Percentiles rank a stretch among this genome's conserved stretches.
Conservation (phyloP, 1,284 basidiomycete genomes). For the Violaceomyces palustris region DNA sequence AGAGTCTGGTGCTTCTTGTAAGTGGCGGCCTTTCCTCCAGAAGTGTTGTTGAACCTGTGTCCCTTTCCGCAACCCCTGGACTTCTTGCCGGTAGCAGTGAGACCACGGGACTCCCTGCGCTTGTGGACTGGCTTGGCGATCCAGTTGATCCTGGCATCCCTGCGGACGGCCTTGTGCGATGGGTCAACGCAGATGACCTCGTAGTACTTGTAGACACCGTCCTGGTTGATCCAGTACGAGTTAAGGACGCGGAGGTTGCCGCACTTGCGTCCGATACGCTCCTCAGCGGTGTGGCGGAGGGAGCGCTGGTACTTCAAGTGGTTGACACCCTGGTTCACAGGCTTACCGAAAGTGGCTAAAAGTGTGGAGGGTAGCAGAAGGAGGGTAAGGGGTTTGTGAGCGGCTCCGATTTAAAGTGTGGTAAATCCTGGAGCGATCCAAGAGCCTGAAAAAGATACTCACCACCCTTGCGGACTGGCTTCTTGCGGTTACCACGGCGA, state of each 20-base stretch:
- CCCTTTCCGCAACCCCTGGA: slow-evolving; percentile 69
- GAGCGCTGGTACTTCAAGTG: slow-evolving; percentile 97
- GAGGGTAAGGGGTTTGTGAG: no score
- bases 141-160: slow-evolving; percentile 97
- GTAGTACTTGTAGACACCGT: slow-evolving; percentile 98
- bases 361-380: no score
- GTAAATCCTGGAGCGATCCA: no score
- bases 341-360: slow-evolving; percentile 99
- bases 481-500: slow-evolving; percentile 97
- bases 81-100: slow-evolving; percentile 92
- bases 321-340: slow-evolving; percentile 98
- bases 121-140: slow-evolving; percentile 98
- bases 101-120: slow-evolving; percentile 92
- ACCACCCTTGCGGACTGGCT: slow-evolving; percentile 92
- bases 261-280: slow-evolving; percentile 93
- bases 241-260: slow-evolving; percentile 85
- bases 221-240: slow-evolving; percentile 99
- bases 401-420: no score
- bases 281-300: slow-evolving; percentile 88
- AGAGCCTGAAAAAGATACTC: no score
- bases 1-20: slow-evolving; percentile 86
- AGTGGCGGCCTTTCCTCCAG: slow-evolving; percentile 65
- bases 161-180: slow-evolving; percentile 81
- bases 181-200: slow-evolving; percentile 98
- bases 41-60: slow-evolving; percentile 87